Evolutionary conservation across 192 early-diverging fungal species (phyloP), one percentile per base, ranked within the genome.

Genomic region (Coemansia sp.): DNA sequence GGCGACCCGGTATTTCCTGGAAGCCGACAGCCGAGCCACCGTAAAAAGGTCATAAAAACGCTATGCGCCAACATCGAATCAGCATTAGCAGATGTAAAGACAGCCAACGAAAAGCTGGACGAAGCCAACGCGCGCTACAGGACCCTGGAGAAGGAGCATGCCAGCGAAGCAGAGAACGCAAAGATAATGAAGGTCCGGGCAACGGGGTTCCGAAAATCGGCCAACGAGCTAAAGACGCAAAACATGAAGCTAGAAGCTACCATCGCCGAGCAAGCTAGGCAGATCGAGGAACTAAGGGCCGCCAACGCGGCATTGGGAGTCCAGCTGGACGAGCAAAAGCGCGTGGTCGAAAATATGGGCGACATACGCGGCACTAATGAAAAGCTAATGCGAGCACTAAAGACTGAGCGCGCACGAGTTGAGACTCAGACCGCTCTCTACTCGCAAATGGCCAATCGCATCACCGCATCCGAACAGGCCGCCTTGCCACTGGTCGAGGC

Each of bases 341-440:
- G 71, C 5, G 65, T 82, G 6, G 74, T 76, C 2, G 47, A 34
- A 16, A 60, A 47, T 18, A 70, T 82, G 79, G 74, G 71, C 18
- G 65, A 73, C 45, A 71, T 82, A 47, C 79, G 70, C 12, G 42
- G 67, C 11, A 59, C 68, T 34, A 82, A 73, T 45, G 79, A 82
- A 48, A 68, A 61, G 53, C 65, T 82, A 9, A 58, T 53, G 12
- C 74, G 74, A 26, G 53, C 74, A 33, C 45, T 82, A 43, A 76
- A 70, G 48, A 66, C 59, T 35, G 79, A 82, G 41, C 68, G 65
- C 23, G 9, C 74, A 8, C 66, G 65, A 26, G 52, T 62, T 36
- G 68, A 64, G 18, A 73, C 73, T 1, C 50, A 63, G 25, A 37
- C 14, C 3, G 12, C 39, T 6, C 9, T 73, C 0, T 76, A 76